These are phyloP conservation scores for Spongospora subterranea DNA, from an alignment of 208 protist genomes.

Conservation along the genomic window DNA sequence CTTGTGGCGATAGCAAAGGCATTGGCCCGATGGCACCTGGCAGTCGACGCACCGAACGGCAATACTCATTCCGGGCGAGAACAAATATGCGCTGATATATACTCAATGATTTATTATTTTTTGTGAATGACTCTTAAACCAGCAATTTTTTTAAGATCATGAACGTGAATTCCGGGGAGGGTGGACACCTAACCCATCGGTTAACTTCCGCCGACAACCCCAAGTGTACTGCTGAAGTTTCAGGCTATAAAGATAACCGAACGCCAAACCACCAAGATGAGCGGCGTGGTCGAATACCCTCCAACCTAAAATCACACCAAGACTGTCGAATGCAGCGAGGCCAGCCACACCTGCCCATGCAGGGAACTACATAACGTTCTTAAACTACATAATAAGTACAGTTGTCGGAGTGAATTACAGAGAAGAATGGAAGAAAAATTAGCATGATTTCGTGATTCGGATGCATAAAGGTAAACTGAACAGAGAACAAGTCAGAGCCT, in stretches of 20 bases:
- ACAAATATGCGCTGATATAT: no score
- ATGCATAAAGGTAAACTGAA: constrained; percentile 5
- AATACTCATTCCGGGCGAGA: no score
- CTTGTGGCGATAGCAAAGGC: not conserved
- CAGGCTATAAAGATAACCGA: not conserved
- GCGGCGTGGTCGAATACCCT: constrained; percentile 35
- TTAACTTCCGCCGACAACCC: not conserved
- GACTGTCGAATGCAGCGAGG: not conserved
- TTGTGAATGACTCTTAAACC: no score
- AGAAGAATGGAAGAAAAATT: constrained; percentile 45
- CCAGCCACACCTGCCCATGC: constrained; percentile 28
- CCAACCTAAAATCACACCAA: constrained; percentile 2
- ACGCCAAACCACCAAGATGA: not conserved
- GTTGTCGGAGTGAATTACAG: not conserved
- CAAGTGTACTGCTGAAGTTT: constrained; percentile 11
- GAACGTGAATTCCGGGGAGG: not conserved
- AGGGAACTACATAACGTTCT: not conserved
- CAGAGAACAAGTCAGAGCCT: not conserved
- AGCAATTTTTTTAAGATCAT: no score
- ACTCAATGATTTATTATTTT: no score
- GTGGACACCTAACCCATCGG: constrained; percentile 13
- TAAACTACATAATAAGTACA: not conserved
- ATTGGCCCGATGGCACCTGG: not conserved
- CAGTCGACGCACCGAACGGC: constrained; percentile 8
- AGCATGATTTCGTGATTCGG: not conserved